Evolutionary conservation across 257 asterid species (phyloP).

Genomic region (Plantago elongata): DNA sequence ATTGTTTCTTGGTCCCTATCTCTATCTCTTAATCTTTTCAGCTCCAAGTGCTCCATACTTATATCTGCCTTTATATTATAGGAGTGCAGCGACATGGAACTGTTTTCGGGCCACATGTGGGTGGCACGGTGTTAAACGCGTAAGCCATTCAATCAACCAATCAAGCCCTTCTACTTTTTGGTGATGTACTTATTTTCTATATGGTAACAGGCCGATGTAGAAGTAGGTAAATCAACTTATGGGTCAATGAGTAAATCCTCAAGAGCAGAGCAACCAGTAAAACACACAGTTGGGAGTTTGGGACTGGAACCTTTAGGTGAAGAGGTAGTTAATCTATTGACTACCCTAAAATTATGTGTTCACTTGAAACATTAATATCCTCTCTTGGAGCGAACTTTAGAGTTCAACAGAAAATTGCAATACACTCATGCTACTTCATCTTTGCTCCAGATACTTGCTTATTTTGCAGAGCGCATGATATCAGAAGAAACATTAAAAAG

Average conservation of each 20-base stretch:
- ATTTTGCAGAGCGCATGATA: slow-evolving; percentile 85
- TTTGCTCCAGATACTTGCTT: slow-evolving; percentile 53
- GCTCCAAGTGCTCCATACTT: slow-evolving; percentile 17
- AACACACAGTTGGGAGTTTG: slow-evolving; percentile 47
- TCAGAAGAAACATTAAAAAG: slow-evolving; percentile 77
- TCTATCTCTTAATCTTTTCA: slow-evolving; percentile 6
- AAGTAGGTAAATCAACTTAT: slow-evolving; percentile 37
- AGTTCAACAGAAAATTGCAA: neutral
- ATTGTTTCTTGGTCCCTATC: neutral
- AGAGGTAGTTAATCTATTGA: slow-evolving; percentile 38
- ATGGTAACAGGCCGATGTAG: slow-evolving; percentile 58
- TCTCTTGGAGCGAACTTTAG: neutral
- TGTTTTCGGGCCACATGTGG: slow-evolving; percentile 91
- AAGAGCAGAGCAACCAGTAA: slow-evolving; percentile 39
- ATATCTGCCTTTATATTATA: slow-evolving; percentile 30
- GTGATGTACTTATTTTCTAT: slow-evolving; percentile 16
- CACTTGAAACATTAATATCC: neutral
- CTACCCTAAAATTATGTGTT: neutral
- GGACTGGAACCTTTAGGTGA: slow-evolving; percentile 58
- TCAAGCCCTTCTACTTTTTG: neutral
- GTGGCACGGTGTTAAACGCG: slow-evolving; percentile 74
- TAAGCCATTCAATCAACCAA: slow-evolving; percentile 31
- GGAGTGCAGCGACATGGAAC: slow-evolving; percentile 70
- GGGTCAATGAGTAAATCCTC: slow-evolving; percentile 29
- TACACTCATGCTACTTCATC: slow-evolving; percentile 11